phyloP scores from a whole-genome alignment of 2,329 filamentous ascomycete genomes.

The Paraphoma sp. region DNA sequence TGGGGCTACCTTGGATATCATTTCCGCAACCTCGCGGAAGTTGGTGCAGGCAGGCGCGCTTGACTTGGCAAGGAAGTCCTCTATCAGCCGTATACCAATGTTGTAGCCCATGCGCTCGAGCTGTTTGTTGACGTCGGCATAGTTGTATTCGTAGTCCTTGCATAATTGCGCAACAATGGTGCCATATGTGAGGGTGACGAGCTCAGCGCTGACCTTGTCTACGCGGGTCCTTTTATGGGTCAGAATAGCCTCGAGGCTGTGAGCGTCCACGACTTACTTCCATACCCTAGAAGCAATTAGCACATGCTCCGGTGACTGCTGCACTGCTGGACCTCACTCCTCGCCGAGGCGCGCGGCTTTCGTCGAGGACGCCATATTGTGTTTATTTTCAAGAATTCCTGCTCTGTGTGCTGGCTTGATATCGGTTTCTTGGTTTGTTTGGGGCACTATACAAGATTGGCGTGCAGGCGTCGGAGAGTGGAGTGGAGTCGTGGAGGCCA shows the following conservation, averaged over 20 bases:
- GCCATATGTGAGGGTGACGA: conserved; percentile 96
- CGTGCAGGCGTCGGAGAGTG: conserved; percentile 19
- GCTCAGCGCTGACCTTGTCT: conserved; percentile 97
- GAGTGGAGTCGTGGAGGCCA: conserved; percentile 1
- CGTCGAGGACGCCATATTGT: conserved; percentile 54
- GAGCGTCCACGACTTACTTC: conserved; percentile 71
- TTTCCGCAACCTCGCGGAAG: conserved; percentile 95
- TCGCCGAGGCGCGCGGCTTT: conserved; percentile 75
- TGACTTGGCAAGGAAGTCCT: conserved; percentile 96
- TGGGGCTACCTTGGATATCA: conserved; percentile 80
- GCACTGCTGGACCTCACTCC: conserved; percentile 64
- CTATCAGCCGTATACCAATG: conserved; percentile 92
- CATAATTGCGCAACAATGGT: conserved; percentile 96
- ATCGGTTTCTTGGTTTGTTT: background rate
- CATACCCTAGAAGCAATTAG: conserved; percentile 70
- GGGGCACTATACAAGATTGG: conserved; percentile 24
- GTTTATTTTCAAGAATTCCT: background rate
- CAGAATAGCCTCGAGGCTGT: conserved; percentile 25
- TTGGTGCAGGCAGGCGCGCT: conserved; percentile 88
- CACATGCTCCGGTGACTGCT: conserved; percentile 32
- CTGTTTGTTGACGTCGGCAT: conserved; percentile 95
- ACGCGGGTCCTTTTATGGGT: conserved; percentile 75
- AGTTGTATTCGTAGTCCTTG: conserved; percentile 94
- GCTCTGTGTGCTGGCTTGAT: background rate
- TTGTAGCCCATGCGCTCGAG: conserved; percentile 99